Evolutionary conservation across 2,329 filamentous ascomycete species (phyloP), one percentile per base, ranked within the genome.

Genomic region (Decorospora gaudefroyi): DNA sequence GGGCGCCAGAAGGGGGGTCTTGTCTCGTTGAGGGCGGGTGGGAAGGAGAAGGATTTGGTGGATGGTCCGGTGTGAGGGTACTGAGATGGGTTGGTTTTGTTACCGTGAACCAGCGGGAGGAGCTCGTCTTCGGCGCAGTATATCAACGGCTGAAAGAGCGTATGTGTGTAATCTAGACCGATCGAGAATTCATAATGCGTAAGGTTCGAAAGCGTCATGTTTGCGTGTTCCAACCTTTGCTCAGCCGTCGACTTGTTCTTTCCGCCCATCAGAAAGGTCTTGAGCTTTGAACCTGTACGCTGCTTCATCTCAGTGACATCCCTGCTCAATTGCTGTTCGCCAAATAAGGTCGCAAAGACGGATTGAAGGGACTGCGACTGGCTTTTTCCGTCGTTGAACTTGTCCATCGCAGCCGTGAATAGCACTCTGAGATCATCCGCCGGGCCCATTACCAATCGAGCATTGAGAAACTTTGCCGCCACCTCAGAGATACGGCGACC

Each of bases 241-340:
- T 59, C 46, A 12, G 70, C 67, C 5, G 76, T 43, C 66, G 69
- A 72, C 29, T 74, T 68, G 54, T 71, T 64, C 17, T 51, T 45
- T 16, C 45, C 42, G 23, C 72, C 67, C 4, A 18, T 17, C 6
- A 57, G 25, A 4, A 49, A 44, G 4, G 44, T 27, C 22, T 44
- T 57, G n/a, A 61, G 26, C 19, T 60, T 64, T 4, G 57, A 40
- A 5, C 30, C 27, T 1, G 30, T 12, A 7, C 37, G 34, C 31
- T 51, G 44, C n/a, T 41, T 44, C 12, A 46, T 51, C 51, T 43
- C 67, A 36, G 72, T 64, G 2, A 49, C 53, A 46, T 79, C 72
- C 22, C 80, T 70, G 21, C 74, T 61, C 27, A 76, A 71, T 57
- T 82, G 78, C 50, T 82, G 80, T 32, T 79, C 74, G 15, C 76